Evolutionary conservation across 768 basidiomycete species (phyloP).

Genomic region (Trametes villosa): DNA sequence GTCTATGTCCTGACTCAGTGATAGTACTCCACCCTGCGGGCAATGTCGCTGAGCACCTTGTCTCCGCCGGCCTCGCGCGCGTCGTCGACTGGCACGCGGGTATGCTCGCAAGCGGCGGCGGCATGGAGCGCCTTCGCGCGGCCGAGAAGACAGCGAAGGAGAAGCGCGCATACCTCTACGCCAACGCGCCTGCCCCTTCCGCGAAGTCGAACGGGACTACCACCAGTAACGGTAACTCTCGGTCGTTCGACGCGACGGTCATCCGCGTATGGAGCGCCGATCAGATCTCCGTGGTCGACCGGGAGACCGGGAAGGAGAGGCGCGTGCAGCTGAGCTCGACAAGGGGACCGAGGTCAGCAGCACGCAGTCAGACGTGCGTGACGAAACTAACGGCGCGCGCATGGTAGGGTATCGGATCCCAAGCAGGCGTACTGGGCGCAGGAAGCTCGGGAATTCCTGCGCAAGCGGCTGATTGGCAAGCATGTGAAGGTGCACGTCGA

Average conservation of each 20-base stretch:
- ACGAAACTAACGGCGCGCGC: constrained; percentile 28
- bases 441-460: constrained; percentile 91
- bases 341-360: constrained; percentile 74
- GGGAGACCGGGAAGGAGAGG: constrained; percentile 74
- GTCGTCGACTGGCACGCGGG: constrained; percentile 98
- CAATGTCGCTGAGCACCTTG: constrained; percentile 90
- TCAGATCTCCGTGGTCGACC: constrained; percentile 81
- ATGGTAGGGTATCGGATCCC: constrained; percentile 78
- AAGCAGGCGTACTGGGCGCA: constrained; percentile 87
- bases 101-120: constrained; percentile 82
- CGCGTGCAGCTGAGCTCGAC: constrained; percentile 89
- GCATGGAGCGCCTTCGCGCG: constrained; percentile 84
- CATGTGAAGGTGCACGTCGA: constrained; percentile 82
- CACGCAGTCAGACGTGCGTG: neutral
- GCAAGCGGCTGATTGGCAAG: constrained; percentile 92
- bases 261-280: constrained; percentile 92
- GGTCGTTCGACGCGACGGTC: constrained; percentile 81
- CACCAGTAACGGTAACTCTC: constrained; percentile 45
- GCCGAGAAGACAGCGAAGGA: constrained; percentile 85
- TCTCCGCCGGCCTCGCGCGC: constrained; percentile 83
- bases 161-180: constrained; percentile 71
- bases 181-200: constrained; percentile 51
- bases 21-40: constrained; percentile 89
- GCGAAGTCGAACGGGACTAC: constrained; percentile 53
- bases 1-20: neutral